Percentiles rank a stretch among this genome's conserved stretches.
These are phyloP conservation scores for Colletotrichum aenigma DNA, from an alignment of 2,329 filamentous ascomycete species.

Conservation along the genomic window DNA sequence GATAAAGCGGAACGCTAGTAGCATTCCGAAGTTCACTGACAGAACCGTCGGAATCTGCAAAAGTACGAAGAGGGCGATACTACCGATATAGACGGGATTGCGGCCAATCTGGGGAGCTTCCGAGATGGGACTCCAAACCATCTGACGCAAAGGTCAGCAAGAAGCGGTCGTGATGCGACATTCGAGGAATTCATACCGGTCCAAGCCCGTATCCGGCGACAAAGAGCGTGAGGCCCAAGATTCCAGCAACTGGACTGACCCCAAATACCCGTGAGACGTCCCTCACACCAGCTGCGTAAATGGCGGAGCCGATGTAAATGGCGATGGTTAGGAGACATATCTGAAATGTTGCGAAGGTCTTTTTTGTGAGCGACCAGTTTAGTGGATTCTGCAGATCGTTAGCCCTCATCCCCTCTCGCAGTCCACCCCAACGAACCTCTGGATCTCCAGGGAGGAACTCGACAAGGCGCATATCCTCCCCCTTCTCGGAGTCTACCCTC, in stretches of 20 bases:
- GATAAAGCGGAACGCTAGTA: constrained; percentile 12
- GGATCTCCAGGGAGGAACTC: constrained; percentile 3
- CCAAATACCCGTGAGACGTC: constrained; percentile 1
- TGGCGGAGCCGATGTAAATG: constrained; percentile 15
- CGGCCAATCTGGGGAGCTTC: constrained; percentile 13
- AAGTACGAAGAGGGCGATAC: constrained; percentile 5
- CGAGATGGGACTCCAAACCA: constrained; percentile 13
- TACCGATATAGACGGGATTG: constrained; percentile 16
- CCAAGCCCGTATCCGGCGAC: constrained; percentile 13
- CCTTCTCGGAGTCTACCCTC: neutral
- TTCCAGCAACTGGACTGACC: neutral
- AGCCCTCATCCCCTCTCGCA: neutral
- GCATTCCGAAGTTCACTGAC: constrained; percentile 1
- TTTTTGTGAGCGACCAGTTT: neutral
- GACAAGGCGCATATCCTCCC: neutral
- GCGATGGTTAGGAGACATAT: neutral
- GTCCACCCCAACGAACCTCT: neutral
- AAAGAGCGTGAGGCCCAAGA: constrained; percentile 6
- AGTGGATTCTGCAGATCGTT: neutral
- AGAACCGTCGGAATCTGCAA: neutral
- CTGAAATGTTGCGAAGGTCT: neutral
- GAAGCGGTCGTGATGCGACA: neutral
- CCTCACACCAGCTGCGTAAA: constrained; percentile 1
- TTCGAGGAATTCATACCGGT: neutral
- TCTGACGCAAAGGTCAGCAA: neutral